Base-by-base conservation (phyloP, 1,139 yeast species). In the Tardiomyces depauwii region DNA sequence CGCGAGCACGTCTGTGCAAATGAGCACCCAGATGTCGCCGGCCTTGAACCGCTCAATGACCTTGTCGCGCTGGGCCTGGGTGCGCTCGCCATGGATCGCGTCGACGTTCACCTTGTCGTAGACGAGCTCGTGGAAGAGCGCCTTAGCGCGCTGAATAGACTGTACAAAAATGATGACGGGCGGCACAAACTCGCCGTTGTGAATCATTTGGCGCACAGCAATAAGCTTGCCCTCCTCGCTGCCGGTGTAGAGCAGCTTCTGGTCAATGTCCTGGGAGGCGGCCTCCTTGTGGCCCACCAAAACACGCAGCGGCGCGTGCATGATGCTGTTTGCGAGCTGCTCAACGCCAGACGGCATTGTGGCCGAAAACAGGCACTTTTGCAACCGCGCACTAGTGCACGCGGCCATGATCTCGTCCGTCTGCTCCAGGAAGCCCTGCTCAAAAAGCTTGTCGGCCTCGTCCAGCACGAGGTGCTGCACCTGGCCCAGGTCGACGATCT, bases 261-360 rank as follows among this genome's bases (percentile, higher is more conserved):
- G 99, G 44, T 87, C 91, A 57, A 93, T 87, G 44, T 80, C 77
- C 19, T 73, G 67, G 51, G 87, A 82, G 1, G 97, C 98, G 12
- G 95, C 95, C 64, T 91, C 96, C 60, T 89, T 89, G 59, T 81
- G 91, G 12, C 98, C 98, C 55, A 91, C 81, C 53, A 91, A 83
- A 30, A 91, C 78, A 61, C 97, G 77, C 28, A 89, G 71, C 23
- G 95, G 95, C 50, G 80, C 81, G 41, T 74, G 67, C 97, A 91
- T 89, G 44, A 91, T 85, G 18, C 83, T 72, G 44, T 79, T 74
- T 11, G 96, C 96, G 61, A 87, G 74, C 57, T 84, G 91, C 65
- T 91, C 98, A 27, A 91, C 95, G 43, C 84, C 82, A 1, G 96
- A 83, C 0, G 98, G 96, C 49, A 93, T 82, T 0, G 99, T 93